Conservation (phyloP, 768 basidiomycete species). For the Leccinum truebloodii region DNA sequence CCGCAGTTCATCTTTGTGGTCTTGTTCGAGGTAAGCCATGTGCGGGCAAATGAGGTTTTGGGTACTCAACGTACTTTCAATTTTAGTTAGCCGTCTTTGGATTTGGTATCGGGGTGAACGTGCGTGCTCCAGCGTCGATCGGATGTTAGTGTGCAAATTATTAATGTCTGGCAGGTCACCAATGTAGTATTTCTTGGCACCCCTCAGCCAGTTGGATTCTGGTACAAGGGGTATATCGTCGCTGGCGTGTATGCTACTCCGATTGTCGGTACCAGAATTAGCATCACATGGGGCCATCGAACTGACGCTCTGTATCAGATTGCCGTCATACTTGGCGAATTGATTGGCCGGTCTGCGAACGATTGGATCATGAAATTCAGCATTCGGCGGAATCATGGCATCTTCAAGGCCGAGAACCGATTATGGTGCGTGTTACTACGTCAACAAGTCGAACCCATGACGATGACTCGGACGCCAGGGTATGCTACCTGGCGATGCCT, state of each 20-base stretch:
- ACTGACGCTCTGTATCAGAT: conserved; percentile 32
- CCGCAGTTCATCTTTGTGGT: conserved; percentile 44
- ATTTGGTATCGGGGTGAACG: conserved; percentile 48
- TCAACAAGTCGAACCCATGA: neutral
- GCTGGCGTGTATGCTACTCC: conserved; percentile 47
- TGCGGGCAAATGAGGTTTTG: neutral
- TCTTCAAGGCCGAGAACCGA: conserved; percentile 54
- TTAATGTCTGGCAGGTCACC: conserved; percentile 40
- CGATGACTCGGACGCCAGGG: conserved; percentile 18
- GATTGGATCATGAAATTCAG: conserved; percentile 47
- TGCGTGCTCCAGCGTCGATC: conserved; percentile 16
- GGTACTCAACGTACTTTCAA: neutral
- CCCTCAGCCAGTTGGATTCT: conserved; percentile 48
- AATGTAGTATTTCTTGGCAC: conserved; percentile 54
- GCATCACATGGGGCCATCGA: neutral
- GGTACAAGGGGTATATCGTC: conserved; percentile 41
- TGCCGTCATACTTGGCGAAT: conserved; percentile 52
- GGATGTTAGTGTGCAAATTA: too few relatives aligned
- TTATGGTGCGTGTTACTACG: conserved; percentile 35
- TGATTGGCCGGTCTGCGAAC: conserved; percentile 51
- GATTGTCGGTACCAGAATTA: conserved; percentile 33
- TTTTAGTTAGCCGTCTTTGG: conserved; percentile 46
- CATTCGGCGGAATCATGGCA: conserved; percentile 48
- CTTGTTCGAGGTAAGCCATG: conserved; percentile 38
- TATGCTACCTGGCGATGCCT: conserved; percentile 41